Percentiles rank a stretch among this genome's conserved stretches.
These are phyloP conservation scores for Mycena vulgaris DNA, from an alignment of 768 basidiomycete genomes.

Conservation along the genomic window DNA sequence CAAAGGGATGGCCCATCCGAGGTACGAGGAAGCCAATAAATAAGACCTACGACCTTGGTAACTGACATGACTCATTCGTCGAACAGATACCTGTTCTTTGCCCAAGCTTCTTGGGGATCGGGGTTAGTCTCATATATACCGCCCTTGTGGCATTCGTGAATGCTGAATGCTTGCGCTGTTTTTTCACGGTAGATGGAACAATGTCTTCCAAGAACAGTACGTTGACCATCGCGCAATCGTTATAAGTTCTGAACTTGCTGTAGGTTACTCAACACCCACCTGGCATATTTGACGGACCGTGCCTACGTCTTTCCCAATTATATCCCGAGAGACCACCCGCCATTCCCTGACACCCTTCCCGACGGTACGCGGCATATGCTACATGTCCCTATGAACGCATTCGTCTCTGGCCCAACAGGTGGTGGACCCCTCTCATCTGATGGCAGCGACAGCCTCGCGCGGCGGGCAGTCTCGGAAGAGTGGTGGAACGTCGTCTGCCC, in stretches of 20 bases:
- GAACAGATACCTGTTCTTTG: no score
- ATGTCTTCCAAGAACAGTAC: no score
- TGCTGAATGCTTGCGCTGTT: no score
- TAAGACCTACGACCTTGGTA: no score
- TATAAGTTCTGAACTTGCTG: not conserved
- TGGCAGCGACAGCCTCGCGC: not conserved
- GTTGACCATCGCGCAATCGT: not conserved
- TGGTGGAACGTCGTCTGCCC: conserved; percentile 26
- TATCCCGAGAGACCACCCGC: conserved; percentile 25
- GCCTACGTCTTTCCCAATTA: conserved; percentile 26
- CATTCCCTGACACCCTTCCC: conserved; percentile 26
- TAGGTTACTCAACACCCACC: conserved; percentile 30
- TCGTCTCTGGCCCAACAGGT: conserved; percentile 26
- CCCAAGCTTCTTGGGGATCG: no score
- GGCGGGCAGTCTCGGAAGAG: conserved; percentile 9
- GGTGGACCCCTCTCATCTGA: conserved; percentile 4
- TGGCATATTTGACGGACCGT: conserved; percentile 16
- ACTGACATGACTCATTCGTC: no score
- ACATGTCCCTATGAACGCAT: conserved; percentile 30
- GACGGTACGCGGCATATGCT: conserved; percentile 26
- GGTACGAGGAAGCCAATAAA: no score
- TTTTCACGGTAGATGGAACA: no score
- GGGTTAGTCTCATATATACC: no score
- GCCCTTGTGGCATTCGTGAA: no score
- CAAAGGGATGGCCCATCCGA: no score